Percentiles rank a stretch among this genome's conserved stretches.
Conservation (phyloP, 2,329 filamentous ascomycete species). For the Pyrenophora teres region DNA sequence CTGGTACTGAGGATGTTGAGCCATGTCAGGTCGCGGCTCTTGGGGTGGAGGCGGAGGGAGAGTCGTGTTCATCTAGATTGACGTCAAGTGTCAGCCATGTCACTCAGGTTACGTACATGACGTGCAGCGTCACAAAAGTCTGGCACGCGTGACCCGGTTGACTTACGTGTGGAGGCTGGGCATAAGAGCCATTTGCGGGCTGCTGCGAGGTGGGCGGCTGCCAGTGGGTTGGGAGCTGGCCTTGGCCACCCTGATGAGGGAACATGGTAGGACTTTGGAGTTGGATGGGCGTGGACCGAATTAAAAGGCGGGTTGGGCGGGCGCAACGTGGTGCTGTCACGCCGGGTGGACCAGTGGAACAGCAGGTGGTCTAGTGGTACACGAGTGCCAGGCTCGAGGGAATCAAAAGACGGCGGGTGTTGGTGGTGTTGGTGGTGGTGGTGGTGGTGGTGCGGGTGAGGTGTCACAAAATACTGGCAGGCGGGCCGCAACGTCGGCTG, state of each 20-base stretch:
- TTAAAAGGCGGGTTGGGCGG: conserved; percentile 7
- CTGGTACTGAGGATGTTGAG: conserved; percentile 51
- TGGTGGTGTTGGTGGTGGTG: conserved; percentile 29
- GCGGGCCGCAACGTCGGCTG: conserved; percentile 39
- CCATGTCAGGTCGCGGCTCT: conserved; percentile 52
- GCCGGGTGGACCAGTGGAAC: conserved; percentile 34
- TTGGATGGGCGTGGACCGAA: not conserved
- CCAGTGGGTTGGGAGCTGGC: conserved; percentile 47
- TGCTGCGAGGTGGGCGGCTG: conserved; percentile 43
- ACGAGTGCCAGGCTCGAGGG: conserved; percentile 11
- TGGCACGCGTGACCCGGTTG: not conserved
- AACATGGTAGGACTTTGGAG: conserved; percentile 31
- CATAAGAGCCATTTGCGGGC: conserved; percentile 44
- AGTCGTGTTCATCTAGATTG: conserved; percentile 37
- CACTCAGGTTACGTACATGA: conserved; percentile 15
- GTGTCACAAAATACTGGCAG: conserved; percentile 36
- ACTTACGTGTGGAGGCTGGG: conserved; percentile 46
- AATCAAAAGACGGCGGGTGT: not conserved
- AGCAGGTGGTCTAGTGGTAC: not conserved
- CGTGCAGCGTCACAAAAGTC: conserved; percentile 4
- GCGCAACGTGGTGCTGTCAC: conserved; percentile 34
- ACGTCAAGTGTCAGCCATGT: conserved; percentile 28
- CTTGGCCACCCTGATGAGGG: conserved; percentile 44
- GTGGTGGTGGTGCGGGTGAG: conserved; percentile 33
- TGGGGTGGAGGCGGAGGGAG: conserved; percentile 42